Evolutionary conservation across 805 yeast genomes (phyloP).

Genomic region (Kodamaea kaohsiungensis): DNA sequence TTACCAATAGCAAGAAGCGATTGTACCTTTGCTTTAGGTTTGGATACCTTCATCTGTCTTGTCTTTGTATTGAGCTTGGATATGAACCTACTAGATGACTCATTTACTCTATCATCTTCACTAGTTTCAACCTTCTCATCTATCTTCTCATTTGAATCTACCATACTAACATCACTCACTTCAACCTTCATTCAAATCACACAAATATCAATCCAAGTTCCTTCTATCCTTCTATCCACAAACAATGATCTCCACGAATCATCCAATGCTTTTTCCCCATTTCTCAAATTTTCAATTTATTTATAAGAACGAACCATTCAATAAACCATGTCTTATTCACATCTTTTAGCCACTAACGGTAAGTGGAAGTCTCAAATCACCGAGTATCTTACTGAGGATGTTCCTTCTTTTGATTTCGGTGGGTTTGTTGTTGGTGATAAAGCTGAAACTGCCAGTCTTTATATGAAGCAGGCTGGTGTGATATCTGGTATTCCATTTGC

Average conservation of each 20-base stretch:
- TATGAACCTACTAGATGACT: too few species aligned
- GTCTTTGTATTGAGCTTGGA: too few species aligned
- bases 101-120: too few species aligned
- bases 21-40: slow-evolving; percentile 3
- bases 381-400: slow-evolving; percentile 80
- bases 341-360: slow-evolving; percentile 73
- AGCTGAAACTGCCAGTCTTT: slow-evolving; percentile 68
- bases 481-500: slow-evolving; percentile 90
- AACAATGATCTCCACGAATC: background rate
- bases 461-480: slow-evolving; percentile 79
- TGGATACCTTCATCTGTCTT: background rate
- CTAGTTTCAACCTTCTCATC: too few species aligned
- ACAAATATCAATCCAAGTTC: background rate
- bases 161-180: background rate
- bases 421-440: slow-evolving; percentile 91
- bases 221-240: background rate
- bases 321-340: slow-evolving; percentile 28
- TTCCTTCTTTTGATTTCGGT: slow-evolving; percentile 92
- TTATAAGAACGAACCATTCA: background rate
- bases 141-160: too few species aligned
- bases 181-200: background rate
- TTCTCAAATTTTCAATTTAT: background rate
- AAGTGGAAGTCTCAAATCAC: slow-evolving; percentile 80
- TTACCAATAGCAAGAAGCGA: slow-evolving; percentile 8
- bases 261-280: background rate